Percentiles rank a stretch among this genome's conserved stretches.
These are phyloP conservation scores for Globisporangium middletonii DNA, from an alignment of 352 stramenopile genomes.

Conservation along the genomic window DNA sequence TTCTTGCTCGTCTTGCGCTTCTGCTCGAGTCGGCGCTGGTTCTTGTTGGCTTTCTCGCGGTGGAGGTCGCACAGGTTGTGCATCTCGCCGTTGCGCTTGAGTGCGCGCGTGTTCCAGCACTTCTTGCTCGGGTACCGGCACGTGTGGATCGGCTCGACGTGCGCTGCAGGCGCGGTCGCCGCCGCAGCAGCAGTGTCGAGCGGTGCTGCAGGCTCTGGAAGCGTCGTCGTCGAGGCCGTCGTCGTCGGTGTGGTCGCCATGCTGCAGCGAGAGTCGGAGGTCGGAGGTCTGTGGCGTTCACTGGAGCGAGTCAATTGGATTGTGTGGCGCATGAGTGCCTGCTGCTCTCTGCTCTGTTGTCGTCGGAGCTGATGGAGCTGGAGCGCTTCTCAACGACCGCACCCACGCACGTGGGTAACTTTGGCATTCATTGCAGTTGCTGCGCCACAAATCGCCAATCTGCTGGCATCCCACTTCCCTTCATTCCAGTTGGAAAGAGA, in stretches of 20 bases:
- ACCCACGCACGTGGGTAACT: too few species aligned
- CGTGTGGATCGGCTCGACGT: slow-evolving; percentile 9
- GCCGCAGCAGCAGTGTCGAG: neutral
- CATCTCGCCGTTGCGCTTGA: slow-evolving; percentile 42
- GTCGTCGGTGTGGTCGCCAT: neutral
- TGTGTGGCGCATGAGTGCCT: neutral
- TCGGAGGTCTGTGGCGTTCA: neutral
- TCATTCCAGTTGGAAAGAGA: too few species aligned
- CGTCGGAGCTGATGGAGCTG: too few species aligned
- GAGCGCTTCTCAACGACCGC: too few species aligned
- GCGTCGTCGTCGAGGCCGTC: neutral
- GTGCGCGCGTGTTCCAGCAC: slow-evolving; percentile 35
- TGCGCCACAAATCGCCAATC: too few species aligned
- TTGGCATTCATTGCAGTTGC: too few species aligned
- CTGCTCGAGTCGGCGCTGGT: slow-evolving; percentile 38
- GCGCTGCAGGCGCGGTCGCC: too few species aligned
- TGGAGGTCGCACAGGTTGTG: slow-evolving; percentile 52
- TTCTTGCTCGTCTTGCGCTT: slow-evolving; percentile 22
- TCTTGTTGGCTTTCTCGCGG: slow-evolving; percentile 44
- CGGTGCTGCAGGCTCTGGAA: neutral
- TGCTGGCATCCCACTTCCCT: too few species aligned
- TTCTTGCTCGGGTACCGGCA: slow-evolving; percentile 51
- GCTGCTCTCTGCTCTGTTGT: too few species aligned
- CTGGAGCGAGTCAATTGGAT: slow-evolving; percentile 1
- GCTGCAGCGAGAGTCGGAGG: too few species aligned